Conservation (phyloP, 169 alveolate species). For the Neospora caninum region DNA sequence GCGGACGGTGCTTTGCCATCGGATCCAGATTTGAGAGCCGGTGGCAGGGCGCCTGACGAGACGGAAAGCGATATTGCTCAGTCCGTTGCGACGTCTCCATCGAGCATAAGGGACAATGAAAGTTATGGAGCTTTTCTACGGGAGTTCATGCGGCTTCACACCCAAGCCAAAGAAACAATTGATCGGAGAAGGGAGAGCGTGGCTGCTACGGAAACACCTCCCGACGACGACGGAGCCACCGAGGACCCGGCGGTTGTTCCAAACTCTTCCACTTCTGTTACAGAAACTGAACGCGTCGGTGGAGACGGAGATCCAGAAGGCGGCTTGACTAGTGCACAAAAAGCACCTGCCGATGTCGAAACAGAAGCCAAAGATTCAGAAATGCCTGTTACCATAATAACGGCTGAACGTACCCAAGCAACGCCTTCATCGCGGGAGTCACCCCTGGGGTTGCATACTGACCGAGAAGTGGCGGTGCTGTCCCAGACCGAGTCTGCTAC, state of each 20-base stretch:
- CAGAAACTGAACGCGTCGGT: neutral
- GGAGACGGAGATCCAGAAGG: neutral
- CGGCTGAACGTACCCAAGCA: neutral
- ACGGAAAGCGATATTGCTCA: neutral
- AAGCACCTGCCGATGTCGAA: neutral
- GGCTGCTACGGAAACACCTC: neutral
- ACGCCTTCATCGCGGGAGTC: neutral
- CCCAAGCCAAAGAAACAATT: neutral
- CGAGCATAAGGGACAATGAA: neutral
- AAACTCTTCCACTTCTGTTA: neutral
- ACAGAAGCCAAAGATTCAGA: no score
- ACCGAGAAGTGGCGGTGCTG: neutral
- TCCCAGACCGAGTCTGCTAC: neutral
- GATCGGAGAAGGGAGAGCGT: neutral
- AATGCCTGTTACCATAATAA: no score
- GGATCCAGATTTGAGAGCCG: no score
- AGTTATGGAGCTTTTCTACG: conserved; percentile 8
- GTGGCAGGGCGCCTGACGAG: no score
- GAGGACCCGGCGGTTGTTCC: neutral
- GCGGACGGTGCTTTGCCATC: no score
- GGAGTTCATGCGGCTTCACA: conserved; percentile 19
- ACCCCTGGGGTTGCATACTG: neutral
- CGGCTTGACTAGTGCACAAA: neutral
- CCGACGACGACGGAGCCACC: neutral
- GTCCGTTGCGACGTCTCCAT: neutral